Evolutionary conservation across 1,284 basidiomycete genomes (phyloP).

Genomic region (Ceratobasidium sp.): DNA sequence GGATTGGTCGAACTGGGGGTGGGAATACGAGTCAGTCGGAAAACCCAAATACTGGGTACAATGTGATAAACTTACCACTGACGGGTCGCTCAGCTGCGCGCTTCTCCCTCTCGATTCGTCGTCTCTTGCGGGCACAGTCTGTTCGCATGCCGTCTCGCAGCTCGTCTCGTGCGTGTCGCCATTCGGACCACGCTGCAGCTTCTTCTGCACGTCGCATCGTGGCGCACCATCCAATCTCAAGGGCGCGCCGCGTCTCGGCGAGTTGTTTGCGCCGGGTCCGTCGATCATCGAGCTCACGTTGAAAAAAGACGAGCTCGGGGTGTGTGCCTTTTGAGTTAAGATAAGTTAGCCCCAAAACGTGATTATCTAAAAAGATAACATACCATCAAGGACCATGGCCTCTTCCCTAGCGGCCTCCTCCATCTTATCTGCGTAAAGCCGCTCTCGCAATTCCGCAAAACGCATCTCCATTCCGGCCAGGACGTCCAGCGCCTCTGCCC

Average conservation of each 20-base stretch:
- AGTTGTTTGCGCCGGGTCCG: conserved; percentile 80
- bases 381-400: conserved; percentile 73
- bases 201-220: conserved; percentile 74
- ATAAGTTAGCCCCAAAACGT: conserved; percentile 34
- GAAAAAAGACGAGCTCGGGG: conserved; percentile 85
- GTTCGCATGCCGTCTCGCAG: conserved; percentile 87
- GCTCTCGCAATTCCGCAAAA: conserved; percentile 78
- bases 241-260: conserved; percentile 75
- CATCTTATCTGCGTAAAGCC: conserved; percentile 86
- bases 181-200: conserved; percentile 78
- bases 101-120: conserved; percentile 84
- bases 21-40: neutral
- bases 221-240: conserved; percentile 70
- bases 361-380: conserved; percentile 52
- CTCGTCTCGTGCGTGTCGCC: conserved; percentile 79
- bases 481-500: conserved; percentile 82
- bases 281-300: conserved; percentile 77
- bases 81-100: conserved; percentile 55
- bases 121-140: conserved; percentile 83
- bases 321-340: conserved; percentile 70
- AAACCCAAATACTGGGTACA: neutral
- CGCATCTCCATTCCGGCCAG: conserved; percentile 83
- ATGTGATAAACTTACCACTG: conserved; percentile 15
- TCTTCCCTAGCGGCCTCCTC: conserved; percentile 83
- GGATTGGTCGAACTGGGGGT: conserved; percentile 27